These are phyloP conservation scores for Purpureocillium lavendulum DNA, from an alignment of 2,329 filamentous ascomycete species.

Conservation along the genomic window DNA sequence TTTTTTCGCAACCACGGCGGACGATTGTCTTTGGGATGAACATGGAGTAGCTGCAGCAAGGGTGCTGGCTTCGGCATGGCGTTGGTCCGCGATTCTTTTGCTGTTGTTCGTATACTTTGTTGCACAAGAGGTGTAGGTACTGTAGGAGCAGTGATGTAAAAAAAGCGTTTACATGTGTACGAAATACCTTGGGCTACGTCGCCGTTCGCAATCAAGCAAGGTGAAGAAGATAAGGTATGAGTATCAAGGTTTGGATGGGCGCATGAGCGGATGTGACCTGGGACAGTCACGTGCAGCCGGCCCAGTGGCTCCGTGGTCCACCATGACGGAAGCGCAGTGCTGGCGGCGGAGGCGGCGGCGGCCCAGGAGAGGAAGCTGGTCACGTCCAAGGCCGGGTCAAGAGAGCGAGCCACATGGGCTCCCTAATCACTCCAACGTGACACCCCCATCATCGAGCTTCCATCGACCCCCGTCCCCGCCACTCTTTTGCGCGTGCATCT, in stretches of 20 bases:
- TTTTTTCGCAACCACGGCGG: background rate
- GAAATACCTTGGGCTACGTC: too few relatives aligned
- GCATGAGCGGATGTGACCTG: too few relatives aligned
- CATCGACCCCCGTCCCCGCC: background rate
- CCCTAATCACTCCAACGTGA: constrained; percentile 20
- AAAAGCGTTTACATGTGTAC: too few relatives aligned
- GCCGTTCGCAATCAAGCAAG: too few relatives aligned
- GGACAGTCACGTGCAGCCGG: background rate
- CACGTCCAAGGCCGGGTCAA: constrained; percentile 11
- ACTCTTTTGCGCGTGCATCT: background rate
- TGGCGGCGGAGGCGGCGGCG: too few relatives aligned
- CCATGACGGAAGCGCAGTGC: constrained; percentile 21
- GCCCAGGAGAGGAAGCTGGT: constrained; percentile 17
- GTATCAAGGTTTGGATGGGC: too few relatives aligned
- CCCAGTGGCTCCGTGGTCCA: background rate
- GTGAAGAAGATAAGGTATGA: too few relatives aligned
- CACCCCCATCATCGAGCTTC: constrained; percentile 14
- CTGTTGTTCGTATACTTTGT: background rate
- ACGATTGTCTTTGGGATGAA: too few relatives aligned
- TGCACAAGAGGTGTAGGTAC: background rate
- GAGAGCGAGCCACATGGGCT: constrained; percentile 8
- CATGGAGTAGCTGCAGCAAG: too few relatives aligned
- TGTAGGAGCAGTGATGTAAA: too few relatives aligned
- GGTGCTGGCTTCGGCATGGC: background rate
- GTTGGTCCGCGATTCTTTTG: background rate